Evolutionary conservation across 352 stramenopile species (phyloP), one percentile per base, ranked within the genome.

Genomic region (Globisporangium radiosum): DNA sequence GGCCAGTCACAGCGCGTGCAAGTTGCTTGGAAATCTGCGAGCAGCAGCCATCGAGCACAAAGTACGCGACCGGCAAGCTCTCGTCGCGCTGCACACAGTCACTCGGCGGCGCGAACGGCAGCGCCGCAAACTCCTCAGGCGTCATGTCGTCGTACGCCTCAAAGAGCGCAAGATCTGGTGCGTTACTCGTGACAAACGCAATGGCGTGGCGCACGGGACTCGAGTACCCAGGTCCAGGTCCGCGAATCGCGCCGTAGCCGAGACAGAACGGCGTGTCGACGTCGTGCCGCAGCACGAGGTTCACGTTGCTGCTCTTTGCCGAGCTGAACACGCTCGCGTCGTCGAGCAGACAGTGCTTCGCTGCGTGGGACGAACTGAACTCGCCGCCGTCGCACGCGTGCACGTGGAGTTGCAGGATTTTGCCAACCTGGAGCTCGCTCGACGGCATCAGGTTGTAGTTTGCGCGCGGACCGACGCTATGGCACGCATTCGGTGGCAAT

Each of bases 301-400:
- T 88, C 25, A 94, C 78, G 59, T 94, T 95, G 15, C 66, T 50
- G 33, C 74, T 68, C 54, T 90, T 87, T 0, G 73, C 54, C 1
- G 86, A 93, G 59, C 86, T 95, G 60, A 90, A 95, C 13, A 95
- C 86, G 0, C 79, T 85, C 8, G 75, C 70, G 60, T 95, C 86
- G 48, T 95, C 84, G 25, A 90, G 5, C 38, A 95, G 62, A 55
- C 76, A 85, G 63, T 95, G 92, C 4, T 58, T 66, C n/a, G 72
- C 69, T 6, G 60, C 48, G 56, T 94, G 85, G 2, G 82, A 91
- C 14, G 64, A 72, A 52, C 82, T 94, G 55, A 93, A 91, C 56
- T 95, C 86, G 8, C 82, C 86, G 37, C 86, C 86, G 43, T 95
- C 84, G 53, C 82, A 91, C 6, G 62, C 81, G 40, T 75, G 55